Evolutionary conservation across 176 grass and related monocot genomes (phyloP).

Genomic region (Sorghum bicolor): Sorghum_bicolor_NCBIv3 NC_012876.2:51204501-51205000

Average conservation of each 20-base stretch:
- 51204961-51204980: conserved; percentile 86
- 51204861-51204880: background rate
- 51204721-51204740: background rate
- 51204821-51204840: conserved; percentile 9
- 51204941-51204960: conserved; percentile 49
- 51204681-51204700: conserved; percentile 96
- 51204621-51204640: conserved; percentile 86
- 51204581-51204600: conserved; percentile 89
- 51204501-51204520: background rate
- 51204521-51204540: background rate
- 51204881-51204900: background rate
- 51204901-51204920: conserved; percentile 17
- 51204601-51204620: conserved; percentile 75
- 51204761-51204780: background rate
- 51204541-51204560: background rate
- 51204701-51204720: conserved; percentile 87
- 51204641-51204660: conserved; percentile 70
- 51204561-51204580: conserved; percentile 28
- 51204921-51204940: conserved; percentile 6
- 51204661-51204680: conserved; percentile 95
- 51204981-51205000: conserved; percentile 80
- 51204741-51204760: background rate
- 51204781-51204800: background rate
- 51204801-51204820: background rate
- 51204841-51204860: background rate